Percentiles rank a stretch among this genome's conserved stretches.
Conservation (phyloP, 2,329 filamentous ascomycete genomes). For the Lasiodiplodia theobromae region DNA sequence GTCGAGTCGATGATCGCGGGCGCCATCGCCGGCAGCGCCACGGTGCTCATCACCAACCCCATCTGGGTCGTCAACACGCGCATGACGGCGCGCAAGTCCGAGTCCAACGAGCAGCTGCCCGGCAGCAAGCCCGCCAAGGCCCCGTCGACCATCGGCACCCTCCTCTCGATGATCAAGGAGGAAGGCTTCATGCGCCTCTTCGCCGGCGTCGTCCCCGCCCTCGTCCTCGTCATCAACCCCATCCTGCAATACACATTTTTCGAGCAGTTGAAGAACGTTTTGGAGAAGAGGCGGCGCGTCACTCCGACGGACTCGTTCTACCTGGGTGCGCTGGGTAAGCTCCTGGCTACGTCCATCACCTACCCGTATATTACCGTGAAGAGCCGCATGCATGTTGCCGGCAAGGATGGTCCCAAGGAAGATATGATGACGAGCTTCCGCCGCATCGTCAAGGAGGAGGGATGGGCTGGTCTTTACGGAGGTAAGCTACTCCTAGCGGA, state of each 20-base stretch:
- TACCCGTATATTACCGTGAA: constrained; percentile 99
- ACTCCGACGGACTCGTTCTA: constrained; percentile 89
- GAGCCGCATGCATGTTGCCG: constrained; percentile 94
- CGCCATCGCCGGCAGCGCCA: constrained; percentile 90
- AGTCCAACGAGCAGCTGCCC: constrained; percentile 51
- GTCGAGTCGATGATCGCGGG: constrained; percentile 94
- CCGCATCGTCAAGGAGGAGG: constrained; percentile 84
- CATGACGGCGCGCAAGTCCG: constrained; percentile 88
- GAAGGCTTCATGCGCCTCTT: constrained; percentile 89
- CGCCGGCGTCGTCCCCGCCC: constrained; percentile 86
- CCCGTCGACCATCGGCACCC: constrained; percentile 79
- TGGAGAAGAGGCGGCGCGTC: constrained; percentile 79
- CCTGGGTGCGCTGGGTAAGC: constrained; percentile 90
- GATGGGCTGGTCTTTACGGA: constrained; percentile 91
- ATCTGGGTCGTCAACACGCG: constrained; percentile 99
- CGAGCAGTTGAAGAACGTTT: constrained; percentile 92
- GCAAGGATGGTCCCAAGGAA: constrained; percentile 76
- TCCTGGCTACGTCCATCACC: constrained; percentile 90
- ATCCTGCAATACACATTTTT: constrained; percentile 99
- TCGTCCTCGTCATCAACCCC: constrained; percentile 96
- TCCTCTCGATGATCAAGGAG: constrained; percentile 79
- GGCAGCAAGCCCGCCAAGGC: constrained; percentile 58
- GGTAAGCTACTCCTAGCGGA: constrained; percentile 61
- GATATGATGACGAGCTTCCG: constrained; percentile 79
- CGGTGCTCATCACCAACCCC: constrained; percentile 94